Evolutionary conservation across 2,329 filamentous ascomycete species (phyloP), one percentile per base, ranked within the genome.

Genomic region (Nothophoma quercina): DNA sequence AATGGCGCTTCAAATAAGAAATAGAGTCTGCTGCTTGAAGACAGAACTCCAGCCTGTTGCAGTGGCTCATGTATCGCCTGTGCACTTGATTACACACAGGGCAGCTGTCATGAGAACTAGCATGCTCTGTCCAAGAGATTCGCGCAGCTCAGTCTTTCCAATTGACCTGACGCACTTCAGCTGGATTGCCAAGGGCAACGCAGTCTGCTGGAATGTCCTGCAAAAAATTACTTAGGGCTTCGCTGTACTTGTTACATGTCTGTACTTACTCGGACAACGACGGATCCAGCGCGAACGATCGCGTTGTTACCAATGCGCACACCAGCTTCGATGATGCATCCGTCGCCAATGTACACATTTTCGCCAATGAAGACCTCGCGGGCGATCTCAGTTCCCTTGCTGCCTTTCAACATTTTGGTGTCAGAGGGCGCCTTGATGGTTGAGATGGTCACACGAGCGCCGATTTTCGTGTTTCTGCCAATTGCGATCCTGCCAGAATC

Each of bases 401-500:
- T 88, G 6, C 91, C 93, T 64, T 89, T 85, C 18, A 91, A 83
- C 58, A 84, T 82, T 70, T 88, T 86, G 22, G 88, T 85, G 69
- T 96, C 91, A 12, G 87, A 86, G 33, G 87, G 86, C 40, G 89
- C 81, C 33, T 86, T 88, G 26, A 88, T 85, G 13, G 89, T 92
- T 68, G 91, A 90, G 61, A 98, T 89, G 59, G 86, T 93, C 51
- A 97, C 93, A 62, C 93, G 91, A 0, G 91, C 89, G 2, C 91
- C 91, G 59, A 84, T 75, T 45, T 77, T 83, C 43, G 85, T 86
- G 52, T 90, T 85, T 56, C 90, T 85, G 2, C 93, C 93, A 65
- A 98, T 92, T 38, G 81, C 86, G 55, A 98, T 89, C 58, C 87
- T 83, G 70, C 88, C 89, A n/a, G 92, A 88, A 71, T 99, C 95